Conservation (phyloP, 2,329 filamentous ascomycete species). For the Diaporthe eres region DNA sequence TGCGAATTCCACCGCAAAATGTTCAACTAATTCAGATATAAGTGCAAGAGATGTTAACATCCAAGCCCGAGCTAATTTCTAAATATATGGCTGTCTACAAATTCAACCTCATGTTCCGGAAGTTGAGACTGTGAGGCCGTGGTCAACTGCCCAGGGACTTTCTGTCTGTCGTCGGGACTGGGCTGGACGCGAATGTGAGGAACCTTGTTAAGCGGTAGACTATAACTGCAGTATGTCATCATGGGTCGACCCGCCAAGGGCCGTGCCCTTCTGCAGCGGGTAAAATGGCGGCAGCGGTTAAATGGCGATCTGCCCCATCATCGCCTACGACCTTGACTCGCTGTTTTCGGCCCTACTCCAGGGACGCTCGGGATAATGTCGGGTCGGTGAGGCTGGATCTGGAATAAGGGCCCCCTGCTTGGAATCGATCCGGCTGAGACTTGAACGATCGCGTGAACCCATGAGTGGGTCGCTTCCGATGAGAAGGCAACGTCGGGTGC, state of each 20-base stretch:
- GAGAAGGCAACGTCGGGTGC: neutral
- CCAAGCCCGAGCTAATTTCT: too few species aligned
- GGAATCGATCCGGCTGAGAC: neutral
- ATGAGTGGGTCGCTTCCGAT: slow-evolving; percentile 21
- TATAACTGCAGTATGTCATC: neutral
- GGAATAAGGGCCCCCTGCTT: neutral
- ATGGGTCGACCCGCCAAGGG: neutral
- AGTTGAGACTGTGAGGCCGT: neutral
- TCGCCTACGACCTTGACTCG: neutral
- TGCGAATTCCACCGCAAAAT: too few species aligned
- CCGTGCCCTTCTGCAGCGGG: slow-evolving; percentile 14
- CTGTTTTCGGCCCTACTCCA: slow-evolving; percentile 18
- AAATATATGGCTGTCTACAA: too few species aligned
- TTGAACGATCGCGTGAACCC: neutral
- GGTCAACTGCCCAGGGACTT: neutral
- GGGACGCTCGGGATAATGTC: slow-evolving; percentile 2
- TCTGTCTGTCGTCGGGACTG: neutral
- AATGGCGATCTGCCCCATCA: slow-evolving; percentile 20
- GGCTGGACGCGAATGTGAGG: neutral
- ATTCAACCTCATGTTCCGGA: neutral
- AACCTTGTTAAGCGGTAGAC: neutral
- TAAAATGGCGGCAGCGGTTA: slow-evolving; percentile 32
- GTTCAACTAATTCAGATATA: too few species aligned
- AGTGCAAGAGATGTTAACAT: too few species aligned
- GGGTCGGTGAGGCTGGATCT: slow-evolving; percentile 17